phyloP scores from a whole-genome alignment of 371 early-diverging fungal species.

The Basidiobolus meristosporus region DNA sequence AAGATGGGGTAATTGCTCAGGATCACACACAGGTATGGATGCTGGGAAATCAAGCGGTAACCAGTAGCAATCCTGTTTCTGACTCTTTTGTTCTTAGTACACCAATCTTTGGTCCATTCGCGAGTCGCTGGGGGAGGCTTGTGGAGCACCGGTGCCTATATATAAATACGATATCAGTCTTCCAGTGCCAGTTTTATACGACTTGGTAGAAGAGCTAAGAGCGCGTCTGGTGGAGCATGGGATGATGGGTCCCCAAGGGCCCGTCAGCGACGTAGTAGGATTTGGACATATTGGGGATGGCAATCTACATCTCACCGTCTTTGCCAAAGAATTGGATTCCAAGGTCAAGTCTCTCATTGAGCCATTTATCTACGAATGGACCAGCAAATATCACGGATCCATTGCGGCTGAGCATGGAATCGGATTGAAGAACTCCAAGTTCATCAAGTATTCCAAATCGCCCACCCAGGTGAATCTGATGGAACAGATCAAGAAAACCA shows the following conservation, averaged over 20 bases:
- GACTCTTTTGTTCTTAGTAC: conserved; percentile 16
- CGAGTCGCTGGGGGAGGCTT: conserved; percentile 84
- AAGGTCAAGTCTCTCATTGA: conserved; percentile 54
- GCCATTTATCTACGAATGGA: conserved; percentile 87
- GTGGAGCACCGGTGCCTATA: conserved; percentile 59
- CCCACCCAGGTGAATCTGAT: conserved; percentile 38
- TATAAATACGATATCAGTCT: conserved; percentile 88
- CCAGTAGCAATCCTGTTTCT: no score
- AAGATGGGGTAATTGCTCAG: conserved; percentile 84
- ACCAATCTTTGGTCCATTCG: conserved; percentile 70
- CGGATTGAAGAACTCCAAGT: conserved; percentile 51
- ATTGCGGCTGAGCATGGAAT: conserved; percentile 67
- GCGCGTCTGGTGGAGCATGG: conserved; percentile 32
- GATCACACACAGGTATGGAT: conserved; percentile 34
- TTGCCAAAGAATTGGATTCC: conserved; percentile 30
- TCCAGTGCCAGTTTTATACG: conserved; percentile 67
- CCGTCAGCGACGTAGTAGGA: conserved; percentile 57
- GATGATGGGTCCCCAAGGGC: conserved; percentile 25
- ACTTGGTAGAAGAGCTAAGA: conserved; percentile 60
- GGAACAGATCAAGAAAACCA: conserved; percentile 38
- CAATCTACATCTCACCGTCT: conserved; percentile 87
- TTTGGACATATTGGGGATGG: conserved; percentile 88
- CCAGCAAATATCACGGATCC: conserved; percentile 47
- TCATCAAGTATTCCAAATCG: conserved; percentile 41
- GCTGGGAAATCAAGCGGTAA: no score